Conservation (phyloP, 768 basidiomycete species). For the Leccinum ochraceum region DNA sequence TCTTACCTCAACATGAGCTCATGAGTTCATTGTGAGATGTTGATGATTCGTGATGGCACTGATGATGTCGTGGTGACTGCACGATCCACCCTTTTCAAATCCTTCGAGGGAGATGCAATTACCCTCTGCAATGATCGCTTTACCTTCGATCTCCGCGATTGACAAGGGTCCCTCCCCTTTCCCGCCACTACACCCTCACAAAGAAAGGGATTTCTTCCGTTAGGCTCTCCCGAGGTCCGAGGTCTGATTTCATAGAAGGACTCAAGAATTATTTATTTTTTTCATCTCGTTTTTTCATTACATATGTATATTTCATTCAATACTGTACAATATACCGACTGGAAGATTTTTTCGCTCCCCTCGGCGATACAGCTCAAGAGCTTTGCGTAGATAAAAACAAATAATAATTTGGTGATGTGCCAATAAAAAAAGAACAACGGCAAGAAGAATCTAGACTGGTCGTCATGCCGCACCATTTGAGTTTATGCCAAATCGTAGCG, state of each 20-base stretch:
- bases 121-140: background rate
- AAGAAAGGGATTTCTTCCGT: constrained; percentile 30
- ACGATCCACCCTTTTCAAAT: background rate
- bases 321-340: constrained; percentile 14
- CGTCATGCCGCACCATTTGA: background rate
- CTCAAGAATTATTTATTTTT: constrained; percentile 16
- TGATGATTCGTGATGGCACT: background rate
- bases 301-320: background rate
- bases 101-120: constrained; percentile 7
- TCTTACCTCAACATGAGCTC: constrained; percentile 4
- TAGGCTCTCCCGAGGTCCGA: constrained; percentile 19
- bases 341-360: constrained; percentile 1
- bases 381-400: constrained; percentile 18
- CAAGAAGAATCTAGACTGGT: constrained; percentile 12
- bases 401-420: constrained; percentile 25
- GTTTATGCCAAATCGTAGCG: background rate
- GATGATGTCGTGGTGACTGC: background rate
- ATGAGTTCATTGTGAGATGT: background rate
- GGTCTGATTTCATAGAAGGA: constrained; percentile 1
- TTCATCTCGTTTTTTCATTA: background rate
- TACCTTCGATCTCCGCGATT: constrained; percentile 35
- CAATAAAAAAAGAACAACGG: constrained; percentile 5
- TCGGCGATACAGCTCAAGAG: constrained; percentile 32
- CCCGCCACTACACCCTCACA: constrained; percentile 7
- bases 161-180: constrained; percentile 3